phyloP scores from a whole-genome alignment of 148 eudicot genomes.

The Diospyros kaki region DNA sequence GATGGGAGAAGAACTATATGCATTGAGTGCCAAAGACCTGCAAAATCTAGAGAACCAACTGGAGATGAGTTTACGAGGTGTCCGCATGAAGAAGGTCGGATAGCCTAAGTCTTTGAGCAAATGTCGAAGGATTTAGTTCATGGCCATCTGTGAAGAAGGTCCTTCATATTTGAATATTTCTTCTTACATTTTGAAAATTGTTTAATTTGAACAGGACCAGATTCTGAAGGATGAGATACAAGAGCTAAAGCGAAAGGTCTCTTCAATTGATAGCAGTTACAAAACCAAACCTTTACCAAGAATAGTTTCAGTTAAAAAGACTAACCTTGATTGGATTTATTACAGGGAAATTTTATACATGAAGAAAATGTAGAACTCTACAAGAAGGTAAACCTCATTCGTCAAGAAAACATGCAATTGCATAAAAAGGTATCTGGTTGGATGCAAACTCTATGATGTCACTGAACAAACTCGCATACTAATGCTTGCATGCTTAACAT shows the following conservation, averaged over 20 bases:
- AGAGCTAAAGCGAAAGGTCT: constrained; percentile 47
- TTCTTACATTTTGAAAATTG: too few species aligned
- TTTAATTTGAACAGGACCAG: constrained; percentile 39
- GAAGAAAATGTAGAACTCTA: constrained; percentile 53
- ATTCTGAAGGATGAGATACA: constrained; percentile 42
- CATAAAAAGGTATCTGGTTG: constrained; percentile 40
- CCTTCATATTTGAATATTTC: too few species aligned
- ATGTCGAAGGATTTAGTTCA: too few species aligned
- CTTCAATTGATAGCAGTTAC: not conserved
- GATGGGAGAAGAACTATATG: too few species aligned
- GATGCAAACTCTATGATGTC: too few species aligned
- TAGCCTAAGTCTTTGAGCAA: too few species aligned
- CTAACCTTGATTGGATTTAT: constrained; percentile 10
- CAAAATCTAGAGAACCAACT: too few species aligned
- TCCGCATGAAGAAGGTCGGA: too few species aligned
- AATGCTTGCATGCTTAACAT: not conserved
- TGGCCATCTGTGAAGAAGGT: too few species aligned
- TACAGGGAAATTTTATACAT: constrained; percentile 49
- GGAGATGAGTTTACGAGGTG: too few species aligned
- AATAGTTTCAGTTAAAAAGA: not conserved
- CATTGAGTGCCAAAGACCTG: too few species aligned
- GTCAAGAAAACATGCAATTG: constrained; percentile 42
- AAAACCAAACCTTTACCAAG: not conserved
- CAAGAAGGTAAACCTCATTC: constrained; percentile 35
- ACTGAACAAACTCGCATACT: not conserved